Conservation (phyloP, 1,284 basidiomycete species). For the Flammula alnicola region DNA sequence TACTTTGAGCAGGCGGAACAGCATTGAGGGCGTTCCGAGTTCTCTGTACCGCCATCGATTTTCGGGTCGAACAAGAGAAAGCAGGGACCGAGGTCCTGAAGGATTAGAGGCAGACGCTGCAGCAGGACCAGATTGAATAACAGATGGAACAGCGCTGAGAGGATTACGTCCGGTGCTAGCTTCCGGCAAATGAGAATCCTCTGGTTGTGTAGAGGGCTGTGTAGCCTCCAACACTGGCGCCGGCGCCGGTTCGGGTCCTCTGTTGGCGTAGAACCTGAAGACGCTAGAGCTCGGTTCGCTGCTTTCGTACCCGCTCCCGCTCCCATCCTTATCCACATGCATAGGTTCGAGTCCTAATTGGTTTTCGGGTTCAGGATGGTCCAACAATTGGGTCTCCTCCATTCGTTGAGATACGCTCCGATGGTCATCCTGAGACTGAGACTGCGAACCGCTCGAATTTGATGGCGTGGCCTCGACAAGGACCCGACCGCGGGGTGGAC, state of each 20-base stretch:
- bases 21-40: constrained; percentile 13
- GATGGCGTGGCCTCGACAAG: constrained; percentile 55
- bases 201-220: constrained; percentile 30
- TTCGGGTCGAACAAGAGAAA: constrained; percentile 32
- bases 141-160: constrained; percentile 15
- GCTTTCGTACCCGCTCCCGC: constrained; percentile 20
- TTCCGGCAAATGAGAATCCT: constrained; percentile 18
- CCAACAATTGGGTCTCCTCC: constrained; percentile 22
- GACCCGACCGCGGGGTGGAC: constrained; percentile 32
- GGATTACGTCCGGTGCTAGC: constrained; percentile 9
- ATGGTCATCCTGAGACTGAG: constrained; percentile 29
- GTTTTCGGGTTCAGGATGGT: constrained; percentile 9
- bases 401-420: constrained; percentile 15
- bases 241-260: too few relatives aligned
- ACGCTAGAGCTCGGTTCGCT: constrained; percentile 30
- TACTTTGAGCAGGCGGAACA: constrained; percentile 1
- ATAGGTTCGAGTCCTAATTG: constrained; percentile 10
- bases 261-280: constrained; percentile 1
- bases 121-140: constrained; percentile 1
- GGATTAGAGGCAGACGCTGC: constrained; percentile 5
- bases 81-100: constrained; percentile 28
- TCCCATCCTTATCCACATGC: constrained; percentile 24
- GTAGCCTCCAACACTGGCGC: constrained; percentile 14
- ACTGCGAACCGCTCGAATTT: constrained; percentile 39
- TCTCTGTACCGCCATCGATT: constrained; percentile 33